Evolutionary conservation across 306 rosid genomes (phyloP), one percentile per base, ranked within the genome.

Genomic region (Dalbergia oliveri): DNA sequence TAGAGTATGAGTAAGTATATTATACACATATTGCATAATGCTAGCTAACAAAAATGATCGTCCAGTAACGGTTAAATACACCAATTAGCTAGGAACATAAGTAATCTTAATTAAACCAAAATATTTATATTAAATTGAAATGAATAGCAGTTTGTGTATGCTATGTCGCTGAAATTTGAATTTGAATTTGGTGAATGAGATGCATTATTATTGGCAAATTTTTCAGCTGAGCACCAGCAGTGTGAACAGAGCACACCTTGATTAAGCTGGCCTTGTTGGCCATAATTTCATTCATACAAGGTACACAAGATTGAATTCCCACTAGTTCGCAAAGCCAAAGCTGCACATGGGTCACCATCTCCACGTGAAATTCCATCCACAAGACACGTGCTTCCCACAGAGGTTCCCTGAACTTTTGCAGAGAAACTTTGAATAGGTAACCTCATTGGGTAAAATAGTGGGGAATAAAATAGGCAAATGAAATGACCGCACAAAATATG

Each of bases 311-410:
- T 16, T 21, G 15, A 2, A 41, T 58, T 37, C 9, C 45, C 47
- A 63, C 21, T 65, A 34, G 43, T 39, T 67, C 37, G 70, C 82
- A 81, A 77, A 80, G 72, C 82, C 66, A 76, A 81, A 76, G 72
- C 7, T 73, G 90, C 92, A 89, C 97, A 91, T 89, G 97, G 89
- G 69, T 69, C 81, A 65, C 84, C 89, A 71, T 72, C 69, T 78
- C 81, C 88, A 79, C 84, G 90, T 87, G 91, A 87, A 85, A 82
- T 75, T 78, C 76, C 81, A 77, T 86, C 89, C 84, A 75, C 73
- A 58, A 78, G 69, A 37, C 94, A 92, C 89, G 91, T 90, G 94
- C 88, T 10, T 56, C 81, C 90, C 88, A 76, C 85, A 35, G 4
- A 11, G 56, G 26, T 34, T 75, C 64, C 76, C 79, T 59, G 11